Conservation (phyloP, 306 rosid species). For the Medicago arabica region DNA sequence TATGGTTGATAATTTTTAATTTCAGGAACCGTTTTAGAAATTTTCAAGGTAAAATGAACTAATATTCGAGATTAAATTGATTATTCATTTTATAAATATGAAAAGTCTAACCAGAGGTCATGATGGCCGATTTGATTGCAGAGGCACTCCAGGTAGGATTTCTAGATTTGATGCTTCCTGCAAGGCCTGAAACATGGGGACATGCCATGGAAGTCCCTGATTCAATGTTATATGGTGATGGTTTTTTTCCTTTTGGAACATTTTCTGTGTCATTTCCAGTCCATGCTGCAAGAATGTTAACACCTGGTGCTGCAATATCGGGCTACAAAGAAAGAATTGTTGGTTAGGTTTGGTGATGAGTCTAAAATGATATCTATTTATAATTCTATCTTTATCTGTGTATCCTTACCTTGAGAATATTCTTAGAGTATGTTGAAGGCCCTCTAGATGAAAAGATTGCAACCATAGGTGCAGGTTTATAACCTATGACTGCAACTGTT, state of each 20-base stretch:
- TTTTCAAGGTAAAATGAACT: background rate
- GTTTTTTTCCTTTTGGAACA: conserved; percentile 47
- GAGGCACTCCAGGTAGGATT: conserved; percentile 78
- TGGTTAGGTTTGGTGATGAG: background rate
- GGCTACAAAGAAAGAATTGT: conserved; percentile 57
- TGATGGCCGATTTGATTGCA: conserved; percentile 86
- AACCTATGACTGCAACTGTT: conserved; percentile 48
- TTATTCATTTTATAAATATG: background rate
- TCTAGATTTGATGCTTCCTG: conserved; percentile 56
- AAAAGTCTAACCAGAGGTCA: conserved; percentile 72
- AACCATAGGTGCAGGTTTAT: conserved; percentile 75
- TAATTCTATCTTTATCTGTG: background rate
- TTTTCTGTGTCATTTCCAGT: too few relatives aligned
- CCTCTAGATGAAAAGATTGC: conserved; percentile 80
- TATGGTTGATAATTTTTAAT: too few relatives aligned
- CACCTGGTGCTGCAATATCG: conserved; percentile 92
- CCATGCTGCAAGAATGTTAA: conserved; percentile 74
- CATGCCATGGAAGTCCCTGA: conserved; percentile 93
- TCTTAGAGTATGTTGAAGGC: conserved; percentile 61
- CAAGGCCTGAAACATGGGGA: conserved; percentile 85
- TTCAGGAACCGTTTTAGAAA: too few relatives aligned
- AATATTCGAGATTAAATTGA: background rate
- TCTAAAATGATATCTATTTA: background rate
- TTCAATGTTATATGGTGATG: conserved; percentile 52
- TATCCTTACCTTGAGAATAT: conserved; percentile 68